Evolutionary conservation across 257 asterid species (phyloP), one percentile per base, ranked within the genome.

Genomic region (Nicotiana knightiana): DNA sequence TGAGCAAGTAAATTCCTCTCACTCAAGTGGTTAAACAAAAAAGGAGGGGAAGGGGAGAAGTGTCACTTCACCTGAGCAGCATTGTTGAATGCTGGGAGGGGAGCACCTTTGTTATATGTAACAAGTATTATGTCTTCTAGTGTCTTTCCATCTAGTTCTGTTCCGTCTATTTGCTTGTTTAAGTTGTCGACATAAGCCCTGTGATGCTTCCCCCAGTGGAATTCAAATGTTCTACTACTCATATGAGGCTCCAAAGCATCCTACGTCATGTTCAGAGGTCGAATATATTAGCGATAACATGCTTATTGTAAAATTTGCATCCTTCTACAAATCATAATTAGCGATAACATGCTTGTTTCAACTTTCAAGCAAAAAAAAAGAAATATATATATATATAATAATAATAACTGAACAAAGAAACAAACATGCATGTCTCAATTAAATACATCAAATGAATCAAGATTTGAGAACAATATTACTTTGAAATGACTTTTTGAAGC

Each of bases 131-230:
- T 82, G 79, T 96, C 94, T 75, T 94, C 92, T 83, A 96, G 82
- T 2, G 89, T 39, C 93, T 86, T 87, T 16, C 84, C 87, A 81
- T 93, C 98, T 18, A 96, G 92, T 62, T 93, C 97, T 13, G 98
- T 93, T 30, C 95, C 97, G 24, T 83, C 90, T 75, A 94, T 93
- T 85, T 96, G 97, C 92, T 91, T 93, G 92, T 96, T 96, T 82
- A 96, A 90, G 90, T 94, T 96, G 82, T 93, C 98, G 2, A 93
- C 98, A 81, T 96, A 94, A 46, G 95, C 87, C 82, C 91, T 88
- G 88, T 93, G 97, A 89, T 96, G 99, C 90, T 96, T 96, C 10
- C 99, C 98, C 99, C 97, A 96, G 81, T 94, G 99, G 87, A 87
- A 90, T 67, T 96, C 99, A 77, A 96, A 87, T 5, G 98, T 94